phyloP scores from a whole-genome alignment of 192 early-diverging fungal species.

The Geranomyces michiganensis region DNA sequence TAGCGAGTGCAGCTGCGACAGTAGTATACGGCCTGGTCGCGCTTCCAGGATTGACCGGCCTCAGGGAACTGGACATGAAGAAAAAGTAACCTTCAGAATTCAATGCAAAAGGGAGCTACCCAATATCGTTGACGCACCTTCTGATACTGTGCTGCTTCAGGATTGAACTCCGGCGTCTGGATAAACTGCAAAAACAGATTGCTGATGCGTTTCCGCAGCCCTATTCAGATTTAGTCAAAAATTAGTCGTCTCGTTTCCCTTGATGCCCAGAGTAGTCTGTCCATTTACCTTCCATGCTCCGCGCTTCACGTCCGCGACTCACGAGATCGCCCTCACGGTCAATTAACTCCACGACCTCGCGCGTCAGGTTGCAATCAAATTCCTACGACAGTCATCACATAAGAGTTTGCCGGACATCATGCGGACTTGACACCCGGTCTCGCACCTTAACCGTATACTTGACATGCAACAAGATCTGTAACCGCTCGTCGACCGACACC shows the following conservation, averaged over 20 bases:
- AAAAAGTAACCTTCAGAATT: not conserved
- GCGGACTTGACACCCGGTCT: not conserved
- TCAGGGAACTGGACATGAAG: constrained; percentile 47
- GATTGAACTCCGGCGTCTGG: constrained; percentile 64
- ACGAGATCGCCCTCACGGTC: constrained; percentile 64
- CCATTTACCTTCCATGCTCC: constrained; percentile 54
- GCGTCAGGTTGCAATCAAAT: constrained; percentile 62
- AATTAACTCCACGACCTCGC: constrained; percentile 64
- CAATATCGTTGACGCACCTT: constrained; percentile 34
- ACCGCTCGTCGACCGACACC: constrained; percentile 56
- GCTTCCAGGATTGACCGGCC: constrained; percentile 53
- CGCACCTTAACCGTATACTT: constrained; percentile 65
- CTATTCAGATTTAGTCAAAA: no score
- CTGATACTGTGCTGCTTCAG: constrained; percentile 52
- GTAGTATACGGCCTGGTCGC: constrained; percentile 60
- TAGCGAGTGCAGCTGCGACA: constrained; percentile 61
- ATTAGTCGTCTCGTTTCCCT: not conserved
- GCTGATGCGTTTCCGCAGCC: constrained; percentile 55
- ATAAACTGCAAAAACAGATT: constrained; percentile 64
- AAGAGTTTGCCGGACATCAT: not conserved
- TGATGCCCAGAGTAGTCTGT: not conserved
- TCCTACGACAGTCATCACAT: constrained; percentile 35
- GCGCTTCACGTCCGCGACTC: constrained; percentile 53
- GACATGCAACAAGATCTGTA: constrained; percentile 63
- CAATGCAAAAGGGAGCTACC: not conserved